A percentile compares a stretch with the other conserved stretches of the same genome.
Conservation (phyloP, 2,329 filamentous ascomycete species). For the Hypocrella siamensis region DNA sequence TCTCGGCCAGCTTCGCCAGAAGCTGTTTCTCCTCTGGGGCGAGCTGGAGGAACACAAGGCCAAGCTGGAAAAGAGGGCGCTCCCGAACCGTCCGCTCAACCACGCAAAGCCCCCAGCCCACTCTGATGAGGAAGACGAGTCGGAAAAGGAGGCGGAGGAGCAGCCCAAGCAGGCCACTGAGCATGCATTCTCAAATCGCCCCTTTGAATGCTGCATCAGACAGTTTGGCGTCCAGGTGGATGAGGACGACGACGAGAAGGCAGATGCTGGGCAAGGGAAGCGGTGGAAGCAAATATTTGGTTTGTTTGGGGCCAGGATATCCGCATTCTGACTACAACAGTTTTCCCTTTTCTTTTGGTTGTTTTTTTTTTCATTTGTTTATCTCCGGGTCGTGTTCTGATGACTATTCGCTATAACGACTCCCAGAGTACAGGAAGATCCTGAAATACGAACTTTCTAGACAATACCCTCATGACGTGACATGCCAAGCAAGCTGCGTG, state of each 20-base stretch:
- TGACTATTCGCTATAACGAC: too few species aligned
- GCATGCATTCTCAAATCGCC: slow-evolving; percentile 28
- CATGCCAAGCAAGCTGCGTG: too few species aligned
- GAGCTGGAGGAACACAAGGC: slow-evolving; percentile 59
- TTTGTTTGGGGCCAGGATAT: slow-evolving; percentile 49
- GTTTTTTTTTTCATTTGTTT: too few species aligned
- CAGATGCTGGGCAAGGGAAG: slow-evolving; percentile 25
- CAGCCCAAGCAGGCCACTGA: slow-evolving; percentile 1
- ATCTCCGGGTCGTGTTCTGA: too few species aligned
- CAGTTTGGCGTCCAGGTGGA: slow-evolving; percentile 48
- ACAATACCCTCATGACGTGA: too few species aligned
- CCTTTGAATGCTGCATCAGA: slow-evolving; percentile 55
- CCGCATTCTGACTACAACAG: background rate
- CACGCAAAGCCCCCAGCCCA: slow-evolving; percentile 2
- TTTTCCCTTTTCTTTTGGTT: background rate
- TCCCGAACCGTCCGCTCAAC: background rate
- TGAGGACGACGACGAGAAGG: slow-evolving; percentile 23
- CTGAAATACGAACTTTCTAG: too few species aligned
- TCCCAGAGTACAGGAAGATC: too few species aligned
- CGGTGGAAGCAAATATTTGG: slow-evolving; percentile 49
- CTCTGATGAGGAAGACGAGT: slow-evolving; percentile 5
- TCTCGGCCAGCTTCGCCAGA: slow-evolving; percentile 45
- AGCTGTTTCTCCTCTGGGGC: slow-evolving; percentile 71
- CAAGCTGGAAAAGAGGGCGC: slow-evolving; percentile 3
- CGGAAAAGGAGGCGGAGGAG: background rate